These are phyloP conservation scores for Centaurea solstitialis DNA, from an alignment of 129 eudicot species.

Conservation along the genomic window DNA sequence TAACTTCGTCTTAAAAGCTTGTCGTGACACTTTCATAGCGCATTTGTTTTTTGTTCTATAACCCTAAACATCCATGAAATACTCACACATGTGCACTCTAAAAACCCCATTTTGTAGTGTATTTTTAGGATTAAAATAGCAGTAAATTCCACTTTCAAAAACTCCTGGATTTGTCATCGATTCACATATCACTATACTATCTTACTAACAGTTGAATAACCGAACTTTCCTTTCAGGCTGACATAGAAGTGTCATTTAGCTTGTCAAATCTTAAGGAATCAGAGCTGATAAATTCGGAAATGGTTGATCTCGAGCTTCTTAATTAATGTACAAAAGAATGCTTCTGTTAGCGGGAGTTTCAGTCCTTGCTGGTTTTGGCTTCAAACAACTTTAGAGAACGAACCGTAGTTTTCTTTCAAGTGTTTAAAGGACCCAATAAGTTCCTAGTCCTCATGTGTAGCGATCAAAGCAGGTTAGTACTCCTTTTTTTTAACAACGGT, in stretches of 20 bases:
- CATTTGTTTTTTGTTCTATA: no score
- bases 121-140: no score
- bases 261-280: slow-evolving; percentile 5
- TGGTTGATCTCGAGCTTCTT: slow-evolving; percentile 30
- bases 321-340: slow-evolving; percentile 46
- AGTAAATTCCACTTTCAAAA: no score
- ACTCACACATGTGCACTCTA: no score
- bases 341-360: slow-evolving; percentile 30
- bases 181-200: background rate
- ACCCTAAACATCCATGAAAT: no score
- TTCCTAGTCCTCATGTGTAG: slow-evolving; percentile 40
- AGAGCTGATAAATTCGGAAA: slow-evolving; percentile 32
- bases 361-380: slow-evolving; percentile 47
- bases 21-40: no score
- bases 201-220: background rate
- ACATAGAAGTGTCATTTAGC: slow-evolving; percentile 36
- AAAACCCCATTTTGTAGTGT: no score
- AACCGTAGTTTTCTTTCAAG: slow-evolving; percentile 40
- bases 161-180: no score
- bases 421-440: slow-evolving; percentile 32
- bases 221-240: slow-evolving; percentile 29
- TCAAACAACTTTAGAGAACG: slow-evolving; percentile 43
- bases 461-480: slow-evolving; percentile 39
- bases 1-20: no score
- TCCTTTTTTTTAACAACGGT: background rate